Conservation (phyloP, 1,284 basidiomycete genomes). For the Puccinia triticina region DNA sequence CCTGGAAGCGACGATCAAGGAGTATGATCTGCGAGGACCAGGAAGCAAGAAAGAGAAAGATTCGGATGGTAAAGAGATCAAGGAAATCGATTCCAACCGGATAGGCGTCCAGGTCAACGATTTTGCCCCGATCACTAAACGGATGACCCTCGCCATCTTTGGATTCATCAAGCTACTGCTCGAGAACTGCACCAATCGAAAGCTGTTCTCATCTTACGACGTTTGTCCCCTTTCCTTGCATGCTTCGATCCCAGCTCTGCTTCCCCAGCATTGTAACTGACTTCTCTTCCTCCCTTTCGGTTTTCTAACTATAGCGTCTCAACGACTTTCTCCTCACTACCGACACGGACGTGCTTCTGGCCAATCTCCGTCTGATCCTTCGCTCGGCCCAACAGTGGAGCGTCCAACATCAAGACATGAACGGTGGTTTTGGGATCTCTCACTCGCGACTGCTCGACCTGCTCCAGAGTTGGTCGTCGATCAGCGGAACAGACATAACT, state of each 20-base stretch:
- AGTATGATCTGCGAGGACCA: slow-evolving; percentile 66
- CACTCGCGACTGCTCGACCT: slow-evolving; percentile 48
- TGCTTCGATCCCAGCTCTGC: neutral
- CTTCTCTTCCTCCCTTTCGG: slow-evolving; percentile 51
- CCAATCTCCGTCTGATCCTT: slow-evolving; percentile 80
- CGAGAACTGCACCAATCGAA: slow-evolving; percentile 97
- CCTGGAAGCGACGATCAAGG: slow-evolving; percentile 77
- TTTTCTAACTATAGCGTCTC: slow-evolving; percentile 68
- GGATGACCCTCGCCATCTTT: slow-evolving; percentile 77
- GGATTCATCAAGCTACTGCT: slow-evolving; percentile 84
- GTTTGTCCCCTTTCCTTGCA: slow-evolving; percentile 65
- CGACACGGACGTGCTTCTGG: slow-evolving; percentile 84
- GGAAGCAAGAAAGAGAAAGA: slow-evolving; percentile 70
- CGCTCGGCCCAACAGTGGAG: slow-evolving; percentile 85
- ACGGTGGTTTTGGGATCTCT: slow-evolving; percentile 49
- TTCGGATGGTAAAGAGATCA: slow-evolving; percentile 36
- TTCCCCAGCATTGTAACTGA: slow-evolving; percentile 36
- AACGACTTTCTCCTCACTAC: slow-evolving; percentile 84
- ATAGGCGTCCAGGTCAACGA: slow-evolving; percentile 69
- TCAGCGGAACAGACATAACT: slow-evolving; percentile 5
- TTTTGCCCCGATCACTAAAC: slow-evolving; percentile 78
- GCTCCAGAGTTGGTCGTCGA: slow-evolving; percentile 49
- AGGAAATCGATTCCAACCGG: slow-evolving; percentile 47
- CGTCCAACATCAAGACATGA: slow-evolving; percentile 48
- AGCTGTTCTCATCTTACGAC: slow-evolving; percentile 95